Base-by-base conservation (phyloP, 108 stramenopile genomes). In the Nannochloropsis gaditana region DNA sequence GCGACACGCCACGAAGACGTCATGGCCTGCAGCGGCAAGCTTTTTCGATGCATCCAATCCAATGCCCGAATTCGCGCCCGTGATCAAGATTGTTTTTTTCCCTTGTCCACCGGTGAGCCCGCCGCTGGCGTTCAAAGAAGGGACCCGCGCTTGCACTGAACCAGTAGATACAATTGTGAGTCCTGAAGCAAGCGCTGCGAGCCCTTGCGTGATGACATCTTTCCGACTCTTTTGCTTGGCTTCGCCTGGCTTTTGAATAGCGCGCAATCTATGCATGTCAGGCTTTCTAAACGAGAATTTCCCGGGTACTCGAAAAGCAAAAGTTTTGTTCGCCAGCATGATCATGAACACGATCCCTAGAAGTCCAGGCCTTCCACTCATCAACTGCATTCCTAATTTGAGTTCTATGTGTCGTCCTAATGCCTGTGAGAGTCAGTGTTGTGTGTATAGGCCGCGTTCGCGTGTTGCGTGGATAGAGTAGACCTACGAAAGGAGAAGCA, bases 41-140 rank as follows among this genome's bases (percentile, higher is more conserved):
- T 88, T 88, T 44, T 80, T 83, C 5, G 88, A 84, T 9, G 88
- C 84, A 47, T 88, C 88, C 50, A 85, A 84, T 43, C 88, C 88
- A 45, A 88, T 88, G 42, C 88, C 88, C 59, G 84, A 84, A 79
- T 43, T 89, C 15, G 88, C 88, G 43, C 88, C 88, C 9, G 59
- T 73, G n/a, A 73, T 73, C 19, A 73, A n/a, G n/a, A 73, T 73
- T n/a, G 59, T 73, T 8, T 73, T 73, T n/a, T 73, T 31, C 31
- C 31, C 31, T 73, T 73, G 59, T 73, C 59, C 19, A 15, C 15
- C 59, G 15, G 15, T 73, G 59, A 73, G 31, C 31, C 31, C 31
- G 31, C 59, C 59, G 59, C 59, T n/a, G 19, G 59, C 59, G 59
- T 73, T 73, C 4, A 73, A 73, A n/a, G n/a, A 4, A 73, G 59